Base-by-base conservation (phyloP, 305 asterid species). In the Fraxinus paxiana region DNA sequence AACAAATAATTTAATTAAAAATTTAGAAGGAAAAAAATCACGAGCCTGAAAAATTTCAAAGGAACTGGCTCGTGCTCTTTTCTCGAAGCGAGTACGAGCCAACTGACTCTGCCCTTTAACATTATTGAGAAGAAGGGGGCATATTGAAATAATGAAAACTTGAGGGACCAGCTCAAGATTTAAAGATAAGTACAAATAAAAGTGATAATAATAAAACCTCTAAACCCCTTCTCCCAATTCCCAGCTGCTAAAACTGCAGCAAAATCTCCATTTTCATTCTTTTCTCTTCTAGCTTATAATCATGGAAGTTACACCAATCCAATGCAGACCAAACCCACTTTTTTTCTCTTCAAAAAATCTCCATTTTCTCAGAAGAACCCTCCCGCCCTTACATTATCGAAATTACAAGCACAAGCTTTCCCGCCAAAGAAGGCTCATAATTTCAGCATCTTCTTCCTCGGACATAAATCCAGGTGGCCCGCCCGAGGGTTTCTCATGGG, bases 401-500 rank as follows among this genome's bases (percentile, higher is more conserved):
- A 83, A 79, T 79, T 82, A 41, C 79, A 84, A 85, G 78, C 83
- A 83, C 34, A 87, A 79, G 70, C 79, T 80, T 84, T 88, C 87
- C 84, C 92, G 93, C 82, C 90, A 83, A 56, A 91, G 85, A 85
- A 86, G 86, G 82, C 83, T 81, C 71, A 22, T 65, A n/a, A 84
- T 92, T 79, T 79, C 88, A 34, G 97, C 97, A 56, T 87, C 98
- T 71, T 85, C 94, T 5, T 83, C 91, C 48, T 84, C 89, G 9
- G 56, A 82, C 76, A 78, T 65, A 12, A 54, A 71, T 59, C 41
- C 92, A 30, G 77, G 80, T 76, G 96, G 79, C 65, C 85, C 93
- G 65, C 86, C 94, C 1, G 87, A 82, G 31, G 93, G 92, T 7
- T 92, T 91, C 83, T 89, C 94, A 12, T 96, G 99, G 99, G 86